phyloP scores from a whole-genome alignment of 768 basidiomycete genomes.

The Hysterangium stoloniferum region DNA sequence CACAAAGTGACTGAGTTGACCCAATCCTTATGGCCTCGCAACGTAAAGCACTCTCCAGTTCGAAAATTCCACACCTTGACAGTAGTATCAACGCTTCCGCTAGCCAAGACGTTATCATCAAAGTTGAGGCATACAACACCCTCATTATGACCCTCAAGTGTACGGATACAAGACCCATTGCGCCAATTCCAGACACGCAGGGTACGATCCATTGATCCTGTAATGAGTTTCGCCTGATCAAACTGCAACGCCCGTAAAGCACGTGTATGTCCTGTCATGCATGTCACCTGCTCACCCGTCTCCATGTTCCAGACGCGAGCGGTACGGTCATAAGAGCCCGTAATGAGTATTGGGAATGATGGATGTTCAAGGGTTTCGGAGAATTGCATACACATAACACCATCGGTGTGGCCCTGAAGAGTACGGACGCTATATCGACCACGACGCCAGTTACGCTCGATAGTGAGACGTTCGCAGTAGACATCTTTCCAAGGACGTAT shows the following conservation, averaged over 20 bases:
- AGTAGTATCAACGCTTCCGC: constrained; percentile 90
- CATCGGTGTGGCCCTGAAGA: constrained; percentile 88
- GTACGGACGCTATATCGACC: constrained; percentile 82
- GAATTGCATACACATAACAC: constrained; percentile 96
- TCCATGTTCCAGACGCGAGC: constrained; percentile 96
- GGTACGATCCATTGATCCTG: constrained; percentile 92
- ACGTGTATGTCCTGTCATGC: constrained; percentile 83
- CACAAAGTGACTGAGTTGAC: constrained; percentile 93
- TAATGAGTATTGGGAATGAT: constrained; percentile 89
- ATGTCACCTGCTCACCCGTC: constrained; percentile 74
- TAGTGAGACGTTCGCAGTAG: constrained; percentile 91
- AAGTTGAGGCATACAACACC: constrained; percentile 90
- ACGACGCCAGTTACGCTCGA: constrained; percentile 96
- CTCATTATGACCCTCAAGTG: constrained; percentile 82
- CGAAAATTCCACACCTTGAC: constrained; percentile 94
- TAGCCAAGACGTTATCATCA: constrained; percentile 85
- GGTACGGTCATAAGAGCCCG: constrained; percentile 94
- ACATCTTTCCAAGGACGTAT: constrained; percentile 98
- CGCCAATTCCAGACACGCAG: constrained; percentile 97
- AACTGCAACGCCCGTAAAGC: constrained; percentile 93
- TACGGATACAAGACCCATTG: constrained; percentile 78
- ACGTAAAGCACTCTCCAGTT: constrained; percentile 84
- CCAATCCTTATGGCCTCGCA: constrained; percentile 93
- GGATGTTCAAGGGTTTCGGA: constrained; percentile 77
- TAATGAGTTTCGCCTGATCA: constrained; percentile 91